Conservation (phyloP, 2,329 filamentous ascomycete genomes). For the Ophiostoma populinum region DNA sequence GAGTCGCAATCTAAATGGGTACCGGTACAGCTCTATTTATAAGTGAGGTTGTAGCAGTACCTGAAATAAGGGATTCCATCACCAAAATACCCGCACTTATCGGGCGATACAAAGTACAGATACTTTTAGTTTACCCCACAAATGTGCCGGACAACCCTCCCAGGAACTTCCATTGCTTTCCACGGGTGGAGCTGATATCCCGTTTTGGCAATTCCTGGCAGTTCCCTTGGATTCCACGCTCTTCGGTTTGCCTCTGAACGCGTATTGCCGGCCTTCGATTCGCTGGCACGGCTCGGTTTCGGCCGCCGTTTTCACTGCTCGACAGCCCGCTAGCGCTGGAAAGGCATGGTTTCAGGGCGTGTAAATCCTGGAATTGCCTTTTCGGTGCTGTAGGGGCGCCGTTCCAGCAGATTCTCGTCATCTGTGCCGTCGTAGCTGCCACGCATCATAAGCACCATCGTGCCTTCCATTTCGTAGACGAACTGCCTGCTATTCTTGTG, state of each 20-base stretch:
- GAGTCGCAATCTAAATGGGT: no score
- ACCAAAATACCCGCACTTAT: not conserved
- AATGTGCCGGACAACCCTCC: slow-evolving; percentile 8
- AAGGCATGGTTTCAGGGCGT: no score
- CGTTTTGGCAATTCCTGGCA: slow-evolving; percentile 8
- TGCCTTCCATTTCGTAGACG: no score
- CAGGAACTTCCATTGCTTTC: slow-evolving; percentile 13
- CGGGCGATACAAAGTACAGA: not conserved
- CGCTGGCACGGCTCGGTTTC: not conserved
- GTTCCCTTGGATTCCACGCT: slow-evolving; percentile 2
- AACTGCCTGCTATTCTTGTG: no score
- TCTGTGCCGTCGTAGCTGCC: no score
- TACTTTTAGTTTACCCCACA: not conserved
- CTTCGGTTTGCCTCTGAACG: not conserved
- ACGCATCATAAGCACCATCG: no score
- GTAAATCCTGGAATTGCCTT: no score
- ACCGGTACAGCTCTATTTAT: not conserved
- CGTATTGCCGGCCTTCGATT: not conserved
- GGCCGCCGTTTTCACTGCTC: not conserved
- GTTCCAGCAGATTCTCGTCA: no score
- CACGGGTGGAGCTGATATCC: slow-evolving; percentile 12
- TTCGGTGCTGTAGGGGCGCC: no score
- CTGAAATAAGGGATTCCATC: no score
- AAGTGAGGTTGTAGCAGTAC: not conserved
- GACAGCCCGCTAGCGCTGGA: no score